phyloP scores from a whole-genome alignment of 2,329 filamentous ascomycete genomes.

The Colletotrichum ledebouriae region DNA sequence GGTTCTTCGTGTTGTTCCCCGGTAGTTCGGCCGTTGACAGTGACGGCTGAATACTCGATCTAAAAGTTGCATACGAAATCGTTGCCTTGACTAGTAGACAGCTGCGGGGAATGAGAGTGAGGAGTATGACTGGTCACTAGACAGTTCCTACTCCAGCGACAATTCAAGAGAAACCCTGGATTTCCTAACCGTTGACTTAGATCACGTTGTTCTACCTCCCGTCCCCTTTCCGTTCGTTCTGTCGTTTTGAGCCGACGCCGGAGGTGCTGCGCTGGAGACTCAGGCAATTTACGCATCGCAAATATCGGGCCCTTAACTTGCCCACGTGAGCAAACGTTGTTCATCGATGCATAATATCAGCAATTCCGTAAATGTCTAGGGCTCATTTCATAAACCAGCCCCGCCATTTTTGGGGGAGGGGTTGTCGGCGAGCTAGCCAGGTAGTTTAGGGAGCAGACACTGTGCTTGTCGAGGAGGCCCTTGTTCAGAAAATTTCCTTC shows the following conservation, averaged over 20 bases:
- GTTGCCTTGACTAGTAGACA: slow-evolving; percentile 3
- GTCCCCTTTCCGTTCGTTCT: not conserved
- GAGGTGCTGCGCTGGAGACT: not conserved
- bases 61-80: slow-evolving; percentile 4
- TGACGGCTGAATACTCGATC: not conserved
- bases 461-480: slow-evolving; percentile 17
- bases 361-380: slow-evolving; percentile 4
- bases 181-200: slow-evolving; percentile 2
- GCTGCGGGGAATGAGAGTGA: slow-evolving; percentile 30
- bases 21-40: not conserved
- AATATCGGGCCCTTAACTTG: not conserved
- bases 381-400: slow-evolving; percentile 14
- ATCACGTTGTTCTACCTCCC: not conserved
- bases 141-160: slow-evolving; percentile 1
- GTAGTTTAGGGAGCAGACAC: slow-evolving; percentile 22
- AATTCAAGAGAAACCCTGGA: not conserved
- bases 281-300: slow-evolving; percentile 2
- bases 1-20: slow-evolving; percentile 10
- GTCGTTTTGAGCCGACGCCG: not conserved
- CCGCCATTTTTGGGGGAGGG: not conserved
- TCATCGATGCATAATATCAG: slow-evolving; percentile 5
- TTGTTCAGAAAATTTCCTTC: slow-evolving; percentile 19
- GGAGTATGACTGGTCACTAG: slow-evolving; percentile 9
- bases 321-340: not conserved
- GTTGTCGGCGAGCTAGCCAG: not conserved